Base-by-base conservation (phyloP, 2,329 filamentous ascomycete genomes). In the Fusarium pininemorale region DNA sequence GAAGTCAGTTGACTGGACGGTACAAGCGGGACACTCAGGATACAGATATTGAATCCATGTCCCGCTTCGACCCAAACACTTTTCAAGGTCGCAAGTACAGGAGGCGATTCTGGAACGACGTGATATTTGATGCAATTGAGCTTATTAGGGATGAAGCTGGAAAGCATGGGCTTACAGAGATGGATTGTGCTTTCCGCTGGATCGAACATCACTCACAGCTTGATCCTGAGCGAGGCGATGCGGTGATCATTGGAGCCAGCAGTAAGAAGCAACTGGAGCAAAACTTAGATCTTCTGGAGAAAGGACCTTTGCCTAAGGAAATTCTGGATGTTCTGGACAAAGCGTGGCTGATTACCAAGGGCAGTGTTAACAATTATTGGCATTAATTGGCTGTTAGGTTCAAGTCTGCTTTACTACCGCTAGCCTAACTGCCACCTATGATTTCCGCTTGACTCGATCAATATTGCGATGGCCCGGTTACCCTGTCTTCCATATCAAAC, bases 141-240 rank as follows among this genome's bases (percentile, higher is more conserved):
- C 81, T 90, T 38, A 86, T 94, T 63, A 90, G 93, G 80, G 84
- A 85, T 3, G 91, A 90, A 0, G 88, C 90, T 1, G 82, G 90
- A 76, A 91, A 92, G 79, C 87, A 93, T 78, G 87, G 87, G 3
- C 78, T 94, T 68, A 90, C 89, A 0, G 81, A 92, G 78, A 86
- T 93, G 39, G 93, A 95, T 82, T 88, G 87, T 11, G 91, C 91
- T 6, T 83, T 94, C 74, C 85, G 92, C 63, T 94, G 92, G 92
- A 80, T 89, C 44, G 85, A 87, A 38, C 90, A 94, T 78, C 92
- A 94, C 83, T 55, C 78, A 89, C 51, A 84, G 81, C 65, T 84
- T 82, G 62, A 79, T 77, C 39, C 81, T 81, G 20, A 35, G 20
- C 51, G 39, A 16, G 82, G 82, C 38, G 88, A 89, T 76, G 85